Conservation (phyloP, 352 stramenopile genomes). For the Pseudoperonospora humuli region DNA sequence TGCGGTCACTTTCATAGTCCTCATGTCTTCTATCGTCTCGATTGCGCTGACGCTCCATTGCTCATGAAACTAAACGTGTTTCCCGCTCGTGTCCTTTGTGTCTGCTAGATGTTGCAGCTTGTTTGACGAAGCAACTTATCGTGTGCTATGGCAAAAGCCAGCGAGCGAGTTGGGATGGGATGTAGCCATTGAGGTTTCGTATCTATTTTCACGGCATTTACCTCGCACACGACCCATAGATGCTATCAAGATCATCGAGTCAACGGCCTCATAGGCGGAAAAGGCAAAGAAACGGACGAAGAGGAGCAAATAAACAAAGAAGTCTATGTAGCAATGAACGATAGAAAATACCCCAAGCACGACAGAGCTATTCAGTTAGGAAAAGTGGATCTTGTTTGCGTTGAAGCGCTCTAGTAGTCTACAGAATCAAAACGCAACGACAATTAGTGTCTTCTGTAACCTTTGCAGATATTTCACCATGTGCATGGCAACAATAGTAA, state of each 20-base stretch:
- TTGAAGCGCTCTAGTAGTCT: constrained; percentile 95
- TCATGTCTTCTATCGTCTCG: constrained; percentile 4
- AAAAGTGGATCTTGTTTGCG: constrained; percentile 95
- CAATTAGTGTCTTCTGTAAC: neutral
- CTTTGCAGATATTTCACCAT: no score
- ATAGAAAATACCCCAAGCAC: constrained; percentile 5
- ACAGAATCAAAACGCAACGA: constrained; percentile 4
- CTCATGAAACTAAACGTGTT: constrained; percentile 1
- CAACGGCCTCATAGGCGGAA: constrained; percentile 5
- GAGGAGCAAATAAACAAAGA: neutral
- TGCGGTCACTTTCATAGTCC: constrained; percentile 19
- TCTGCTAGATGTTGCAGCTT: no score
- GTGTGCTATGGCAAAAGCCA: no score
- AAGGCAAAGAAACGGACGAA: no score
- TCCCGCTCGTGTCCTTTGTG: no score
- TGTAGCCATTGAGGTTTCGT: constrained; percentile 16
- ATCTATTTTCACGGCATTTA: constrained; percentile 29
- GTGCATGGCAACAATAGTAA: neutral
- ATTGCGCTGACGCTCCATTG: constrained; percentile 34
- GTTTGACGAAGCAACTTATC: no score
- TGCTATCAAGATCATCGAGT: constrained; percentile 3
- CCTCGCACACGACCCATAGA: no score
- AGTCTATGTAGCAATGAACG: constrained; percentile 24
- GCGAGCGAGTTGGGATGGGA: no score
- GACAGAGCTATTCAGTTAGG: constrained; percentile 31